These are phyloP conservation scores for Aspergillus pseudoviridinutans DNA, from an alignment of 2,329 filamentous ascomycete species.

Conservation along the genomic window DNA sequence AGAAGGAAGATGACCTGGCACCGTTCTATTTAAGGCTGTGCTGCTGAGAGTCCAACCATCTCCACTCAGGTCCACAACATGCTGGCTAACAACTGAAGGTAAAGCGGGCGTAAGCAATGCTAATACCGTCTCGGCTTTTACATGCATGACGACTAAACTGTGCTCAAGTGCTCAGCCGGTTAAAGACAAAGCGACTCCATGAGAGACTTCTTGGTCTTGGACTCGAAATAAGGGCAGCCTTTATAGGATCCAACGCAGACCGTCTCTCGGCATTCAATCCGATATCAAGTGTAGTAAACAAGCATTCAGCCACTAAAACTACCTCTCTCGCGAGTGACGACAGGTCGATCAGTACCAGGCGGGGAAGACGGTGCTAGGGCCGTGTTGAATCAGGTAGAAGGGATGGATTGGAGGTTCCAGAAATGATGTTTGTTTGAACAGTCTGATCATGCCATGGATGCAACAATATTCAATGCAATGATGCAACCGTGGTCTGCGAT, in stretches of 20 bases:
- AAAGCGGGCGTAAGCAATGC: constrained; percentile 14
- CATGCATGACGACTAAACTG: constrained; percentile 13
- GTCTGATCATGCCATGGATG: neutral
- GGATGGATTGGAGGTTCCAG: neutral
- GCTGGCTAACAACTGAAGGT: constrained; percentile 18
- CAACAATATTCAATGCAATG: neutral
- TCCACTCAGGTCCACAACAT: constrained; percentile 41
- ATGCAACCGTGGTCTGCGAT: neutral
- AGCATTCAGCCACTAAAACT: neutral
- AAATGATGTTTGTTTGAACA: constrained; percentile 3
- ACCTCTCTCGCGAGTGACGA: neutral
- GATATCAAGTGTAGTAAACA: neutral
- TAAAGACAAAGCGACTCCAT: neutral
- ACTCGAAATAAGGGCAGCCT: neutral
- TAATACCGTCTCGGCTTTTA: constrained; percentile 12
- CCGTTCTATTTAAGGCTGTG: constrained; percentile 46
- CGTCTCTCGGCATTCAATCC: neutral
- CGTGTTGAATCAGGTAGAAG: constrained; percentile 3
- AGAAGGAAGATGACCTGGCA: constrained; percentile 54
- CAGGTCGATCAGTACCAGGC: neutral
- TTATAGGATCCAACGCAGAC: neutral
- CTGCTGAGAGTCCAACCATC: constrained; percentile 46
- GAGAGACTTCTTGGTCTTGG: neutral
- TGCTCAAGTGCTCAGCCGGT: neutral
- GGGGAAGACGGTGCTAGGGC: neutral